phyloP scores from a whole-genome alignment of 2,329 filamentous ascomycete genomes.

The Fusarium euwallaceae region DNA sequence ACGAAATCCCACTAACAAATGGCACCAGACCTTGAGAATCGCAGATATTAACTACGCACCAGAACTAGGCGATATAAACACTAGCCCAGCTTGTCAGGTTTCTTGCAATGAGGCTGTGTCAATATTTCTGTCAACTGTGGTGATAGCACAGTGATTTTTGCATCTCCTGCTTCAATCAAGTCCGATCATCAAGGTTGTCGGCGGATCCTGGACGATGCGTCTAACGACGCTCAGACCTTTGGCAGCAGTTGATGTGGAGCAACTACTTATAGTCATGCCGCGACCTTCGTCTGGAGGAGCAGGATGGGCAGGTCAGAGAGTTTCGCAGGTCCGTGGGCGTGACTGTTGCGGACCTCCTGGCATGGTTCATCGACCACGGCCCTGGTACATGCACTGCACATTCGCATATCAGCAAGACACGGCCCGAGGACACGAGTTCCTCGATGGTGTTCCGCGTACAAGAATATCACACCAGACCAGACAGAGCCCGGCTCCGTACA shows the following conservation, averaged over 20 bases:
- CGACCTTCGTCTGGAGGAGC: conserved; percentile 5
- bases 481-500: neutral
- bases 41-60: neutral
- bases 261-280: conserved; percentile 30
- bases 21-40: conserved; percentile 7
- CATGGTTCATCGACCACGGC: conserved; percentile 5
- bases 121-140: neutral
- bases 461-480: conserved; percentile 27
- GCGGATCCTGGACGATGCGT: conserved; percentile 30
- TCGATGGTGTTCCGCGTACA: conserved; percentile 22
- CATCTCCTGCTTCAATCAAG: neutral
- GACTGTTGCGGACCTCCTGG: neutral
- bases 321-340: neutral
- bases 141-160: neutral
- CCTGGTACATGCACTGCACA: neutral
- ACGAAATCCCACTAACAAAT: conserved; percentile 15
- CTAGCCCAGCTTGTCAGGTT: neutral
- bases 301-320: conserved; percentile 12
- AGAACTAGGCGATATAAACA: neutral
- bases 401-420: conserved; percentile 25
- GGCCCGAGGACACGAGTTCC: neutral
- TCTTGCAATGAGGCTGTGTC: neutral
- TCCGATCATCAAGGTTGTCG: conserved; percentile 38
- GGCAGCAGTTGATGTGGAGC: conserved; percentile 36
- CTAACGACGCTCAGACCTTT: conserved; percentile 35